Conservation (phyloP, 2,329 filamentous ascomycete genomes). For the Fusarium compactum region DNA sequence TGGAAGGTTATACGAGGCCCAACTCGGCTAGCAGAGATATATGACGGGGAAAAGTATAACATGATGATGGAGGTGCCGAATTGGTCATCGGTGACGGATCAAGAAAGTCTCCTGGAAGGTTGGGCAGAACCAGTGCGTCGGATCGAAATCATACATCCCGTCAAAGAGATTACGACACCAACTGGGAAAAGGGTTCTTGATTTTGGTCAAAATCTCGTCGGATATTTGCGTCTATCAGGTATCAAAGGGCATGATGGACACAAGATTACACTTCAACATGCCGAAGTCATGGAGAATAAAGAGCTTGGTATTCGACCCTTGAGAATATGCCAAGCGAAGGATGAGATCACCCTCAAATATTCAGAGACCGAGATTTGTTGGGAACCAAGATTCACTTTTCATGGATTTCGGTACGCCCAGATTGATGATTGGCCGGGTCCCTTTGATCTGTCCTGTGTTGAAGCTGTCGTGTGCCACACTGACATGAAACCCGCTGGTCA, state of each 20-base stretch:
- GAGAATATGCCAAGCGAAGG: constrained; percentile 29
- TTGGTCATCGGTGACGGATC: background rate
- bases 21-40: constrained; percentile 57
- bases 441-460: constrained; percentile 26
- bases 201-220: constrained; percentile 70
- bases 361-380: constrained; percentile 49
- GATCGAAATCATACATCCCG: constrained; percentile 12
- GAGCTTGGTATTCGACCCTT: constrained; percentile 53
- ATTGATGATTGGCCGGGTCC: constrained; percentile 56
- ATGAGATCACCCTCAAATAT: constrained; percentile 14
- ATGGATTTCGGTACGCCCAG: constrained; percentile 67
- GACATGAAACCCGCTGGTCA: constrained; percentile 63
- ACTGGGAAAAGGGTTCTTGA: constrained; percentile 63
- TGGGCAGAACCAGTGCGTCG: constrained; percentile 22
- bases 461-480: constrained; percentile 58
- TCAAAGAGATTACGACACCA: constrained; percentile 47
- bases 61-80: constrained; percentile 36
- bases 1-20: constrained; percentile 54
- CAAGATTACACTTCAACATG: constrained; percentile 61
- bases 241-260: constrained; percentile 54
- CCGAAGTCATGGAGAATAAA: constrained; percentile 66
- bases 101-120: background rate
- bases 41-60: constrained; percentile 66
- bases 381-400: constrained; percentile 64
- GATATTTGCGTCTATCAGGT: constrained; percentile 57